Evolutionary conservation across 208 protist species (phyloP), one percentile per base, ranked within the genome.

Genomic region (Leishmania guyanensis): DNA sequence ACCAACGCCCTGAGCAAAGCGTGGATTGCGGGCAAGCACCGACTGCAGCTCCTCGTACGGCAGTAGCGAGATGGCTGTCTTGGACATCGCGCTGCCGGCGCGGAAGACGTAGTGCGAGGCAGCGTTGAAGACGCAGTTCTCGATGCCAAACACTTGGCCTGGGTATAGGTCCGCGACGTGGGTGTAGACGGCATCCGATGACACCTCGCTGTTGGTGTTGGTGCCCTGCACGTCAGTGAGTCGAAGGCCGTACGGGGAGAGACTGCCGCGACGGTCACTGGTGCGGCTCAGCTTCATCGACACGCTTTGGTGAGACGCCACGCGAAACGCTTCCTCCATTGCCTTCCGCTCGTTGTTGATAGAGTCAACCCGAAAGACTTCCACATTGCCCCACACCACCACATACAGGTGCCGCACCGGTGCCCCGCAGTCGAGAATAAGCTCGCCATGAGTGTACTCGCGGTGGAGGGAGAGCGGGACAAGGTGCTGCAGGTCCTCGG

Each of bases 351-450:
- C 80, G n/a, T 68, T 75, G 84, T 78, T 80, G 51, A 86, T 16
- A 12, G 78, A 85, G 69, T 82, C 82, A 33, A 84, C 43, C 65
- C 79, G 80, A 69, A 95, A 97, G 58, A 93, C 93, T 20, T 97
- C 89, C 46, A 97, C 92, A 53, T 85, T 80, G 62, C 93, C 93
- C 88, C 90, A 93, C n/a, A 94, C 71, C 8, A 97, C 89, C 20
- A 90, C 73, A 86, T 90, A 91, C 26, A 94, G 50, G 87, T 97
- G 90, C 68, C 82, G 65, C 62, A 90, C 54, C 36, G 51, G 71
- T 1, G 51, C 75, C 22, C 84, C 77, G 69, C 75, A 68, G 66
- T 86, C 68, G 29, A 94, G 75, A 64, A 97, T 87, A 73, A 89
- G 79, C 51, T 95, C 93, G 17, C 90, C 90, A 5, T 50, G 39